Base-by-base conservation (phyloP, 768 basidiomycete species). In the Termitomyces sp. region DNA sequence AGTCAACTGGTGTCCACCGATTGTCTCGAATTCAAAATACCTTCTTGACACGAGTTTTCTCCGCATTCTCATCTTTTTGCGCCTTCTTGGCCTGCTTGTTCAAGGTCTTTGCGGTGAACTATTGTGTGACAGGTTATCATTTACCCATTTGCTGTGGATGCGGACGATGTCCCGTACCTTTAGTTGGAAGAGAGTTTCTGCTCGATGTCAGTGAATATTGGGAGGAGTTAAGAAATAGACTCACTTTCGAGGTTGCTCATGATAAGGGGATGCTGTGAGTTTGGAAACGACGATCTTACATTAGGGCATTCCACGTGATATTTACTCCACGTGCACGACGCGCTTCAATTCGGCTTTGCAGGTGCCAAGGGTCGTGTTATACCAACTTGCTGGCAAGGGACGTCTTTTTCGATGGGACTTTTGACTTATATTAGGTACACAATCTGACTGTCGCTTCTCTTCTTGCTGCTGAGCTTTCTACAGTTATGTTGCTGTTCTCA, bases 61-160 rank as follows among this genome's bases (percentile, higher is more conserved):
- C 97, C 0, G 82, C 65, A 39, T 80, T 82, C 77, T 99, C 97
- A 70, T 98, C 96, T 69, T 96, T 98, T 74, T 94, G 86, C 0
- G 97, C 95, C 75, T 98, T 98, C 81, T 93, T 95, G 4, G 97
- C 94, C 75, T 99, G 97, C 53, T 91, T 84, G 71, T 81, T 89
- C 22, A 99, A 82, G 37, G 93, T 86, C 84, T 98, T 99, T 61
- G 97, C 95, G 20, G 97, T 99, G 80, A 99, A 98, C 96, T 99
- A 48, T 31, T 24, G 11, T 13, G 22, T 24, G 44, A 9, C 13
- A 2, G n/a, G 20, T n/a, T 6, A 41, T 59, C 24, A 58, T 45
- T 48, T 12, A 58, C 42, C 20, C 27, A 13, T 24, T 36, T 31
- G 30, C 22, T 47, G 30, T 24, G 24, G 64, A 55, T 1, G 27